Percentiles rank a stretch among this genome's conserved stretches.
phyloP scores from a whole-genome alignment of 2,329 filamentous ascomycete species.

The Orbilia blumenaviensis region DNA sequence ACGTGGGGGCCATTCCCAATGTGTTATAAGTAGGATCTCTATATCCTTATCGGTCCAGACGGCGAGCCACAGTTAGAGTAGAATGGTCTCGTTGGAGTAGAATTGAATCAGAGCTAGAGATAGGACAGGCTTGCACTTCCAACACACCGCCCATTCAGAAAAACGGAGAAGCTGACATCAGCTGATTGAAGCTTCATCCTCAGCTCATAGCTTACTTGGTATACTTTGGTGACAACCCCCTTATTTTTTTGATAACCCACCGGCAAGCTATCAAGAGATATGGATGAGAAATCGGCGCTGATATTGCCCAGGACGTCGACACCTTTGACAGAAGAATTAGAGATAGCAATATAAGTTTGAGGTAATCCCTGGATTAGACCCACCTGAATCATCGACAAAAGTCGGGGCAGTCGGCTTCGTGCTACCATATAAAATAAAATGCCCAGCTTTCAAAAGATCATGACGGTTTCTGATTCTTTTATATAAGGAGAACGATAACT shows the following conservation, averaged over 20 bases:
- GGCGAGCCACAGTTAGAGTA: too few species aligned
- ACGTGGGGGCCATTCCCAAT: too few species aligned
- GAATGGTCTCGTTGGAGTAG: too few species aligned
- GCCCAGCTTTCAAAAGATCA: neutral
- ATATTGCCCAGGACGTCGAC: neutral
- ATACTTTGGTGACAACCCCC: neutral
- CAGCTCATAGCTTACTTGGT: neutral
- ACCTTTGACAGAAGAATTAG: neutral
- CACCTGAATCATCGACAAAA: neutral
- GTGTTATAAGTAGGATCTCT: too few species aligned
- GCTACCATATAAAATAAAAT: neutral
- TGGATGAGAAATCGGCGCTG: neutral
- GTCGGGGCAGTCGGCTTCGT: neutral
- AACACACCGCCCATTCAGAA: neutral
- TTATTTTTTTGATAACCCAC: neutral
- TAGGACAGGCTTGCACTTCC: neutral
- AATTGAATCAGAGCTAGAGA: too few species aligned
- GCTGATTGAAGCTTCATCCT: conserved; percentile 11
- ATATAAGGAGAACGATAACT: neutral
- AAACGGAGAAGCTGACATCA: neutral
- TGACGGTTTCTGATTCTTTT: neutral
- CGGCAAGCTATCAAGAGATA: neutral
- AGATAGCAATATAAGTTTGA: neutral
- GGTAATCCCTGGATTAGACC: neutral
- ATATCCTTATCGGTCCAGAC: too few species aligned